These are phyloP conservation scores for Rhododendron ferrugineum DNA, from an alignment of 148 eudicot genomes.

Conservation along the genomic window DNA sequence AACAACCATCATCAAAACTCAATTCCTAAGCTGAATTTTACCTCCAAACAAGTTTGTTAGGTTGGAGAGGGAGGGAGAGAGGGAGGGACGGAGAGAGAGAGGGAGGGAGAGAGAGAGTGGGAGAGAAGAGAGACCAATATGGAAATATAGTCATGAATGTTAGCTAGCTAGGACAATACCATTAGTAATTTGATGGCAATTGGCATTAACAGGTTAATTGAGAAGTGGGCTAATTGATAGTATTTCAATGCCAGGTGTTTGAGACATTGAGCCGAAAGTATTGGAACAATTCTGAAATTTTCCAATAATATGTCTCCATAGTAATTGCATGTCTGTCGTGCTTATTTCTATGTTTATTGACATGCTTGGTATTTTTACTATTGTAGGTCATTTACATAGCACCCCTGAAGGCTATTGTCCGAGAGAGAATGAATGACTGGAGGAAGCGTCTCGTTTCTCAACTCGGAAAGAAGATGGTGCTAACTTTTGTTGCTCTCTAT, in stretches of 20 bases:
- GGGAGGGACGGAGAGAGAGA: background rate
- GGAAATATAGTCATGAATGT: background rate
- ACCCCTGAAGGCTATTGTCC: constrained; percentile 94
- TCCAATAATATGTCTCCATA: background rate
- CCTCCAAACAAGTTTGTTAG: background rate
- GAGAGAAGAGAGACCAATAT: background rate
- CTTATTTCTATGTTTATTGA: constrained; percentile 4
- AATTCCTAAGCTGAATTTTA: background rate
- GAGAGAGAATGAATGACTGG: constrained; percentile 98
- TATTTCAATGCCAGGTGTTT: background rate
- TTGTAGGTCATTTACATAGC: constrained; percentile 93
- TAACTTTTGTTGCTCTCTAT: constrained; percentile 9
- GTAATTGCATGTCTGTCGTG: background rate
- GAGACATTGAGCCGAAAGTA: background rate
- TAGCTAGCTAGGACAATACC: background rate
- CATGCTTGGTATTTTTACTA: background rate
- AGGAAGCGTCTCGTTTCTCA: constrained; percentile 73
- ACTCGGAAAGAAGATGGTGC: constrained; percentile 92
- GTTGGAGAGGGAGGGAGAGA: background rate
- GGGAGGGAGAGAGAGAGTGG: background rate
- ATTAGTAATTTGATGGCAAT: background rate
- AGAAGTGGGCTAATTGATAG: background rate
- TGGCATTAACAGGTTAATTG: background rate
- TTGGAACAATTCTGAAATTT: background rate
- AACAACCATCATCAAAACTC: background rate